A percentile compares a stretch with the other conserved stretches of the same genome.
Evolutionary conservation across 73 alveolate species (phyloP).

Genomic region (Tetrahymena thermophila): DNA sequence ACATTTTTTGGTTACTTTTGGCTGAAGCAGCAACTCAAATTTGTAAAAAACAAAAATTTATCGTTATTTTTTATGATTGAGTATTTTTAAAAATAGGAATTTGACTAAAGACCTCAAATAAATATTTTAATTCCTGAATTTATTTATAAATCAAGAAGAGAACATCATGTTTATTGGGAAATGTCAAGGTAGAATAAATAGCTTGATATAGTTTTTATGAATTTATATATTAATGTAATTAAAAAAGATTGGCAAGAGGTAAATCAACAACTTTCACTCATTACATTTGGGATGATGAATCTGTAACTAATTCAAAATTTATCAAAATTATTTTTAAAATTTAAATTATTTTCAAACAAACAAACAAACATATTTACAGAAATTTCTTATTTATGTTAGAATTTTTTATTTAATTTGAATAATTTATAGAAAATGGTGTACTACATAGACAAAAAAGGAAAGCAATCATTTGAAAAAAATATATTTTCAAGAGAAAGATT

Average conservation of each 20-base stretch:
- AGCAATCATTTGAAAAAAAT: slow-evolving; percentile 50
- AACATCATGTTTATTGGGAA: slow-evolving; percentile 71
- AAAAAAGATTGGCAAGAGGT: slow-evolving; percentile 59
- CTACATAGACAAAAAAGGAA: slow-evolving; percentile 64
- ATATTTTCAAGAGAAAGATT: slow-evolving; percentile 66
- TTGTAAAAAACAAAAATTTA: not conserved
- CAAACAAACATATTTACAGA: not conserved
- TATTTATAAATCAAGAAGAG: slow-evolving; percentile 62
- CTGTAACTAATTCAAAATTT: slow-evolving; percentile 7
- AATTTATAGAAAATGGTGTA: slow-evolving; percentile 60
- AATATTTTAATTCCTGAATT: slow-evolving; percentile 60
- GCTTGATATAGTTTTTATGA: not conserved
- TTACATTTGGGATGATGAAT: slow-evolving; percentile 61
- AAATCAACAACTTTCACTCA: slow-evolving; percentile 63
- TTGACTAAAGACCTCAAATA: slow-evolving; percentile 56
- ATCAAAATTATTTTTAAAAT: not conserved
- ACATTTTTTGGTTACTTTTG: not conserved
- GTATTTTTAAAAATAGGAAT: slow-evolving; percentile 36
- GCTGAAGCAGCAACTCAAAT: not conserved
- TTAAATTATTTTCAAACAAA: not conserved
- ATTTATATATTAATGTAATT: not conserved
- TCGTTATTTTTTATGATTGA: not conserved
- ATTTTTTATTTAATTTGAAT: not conserved
- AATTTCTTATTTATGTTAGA: not conserved
- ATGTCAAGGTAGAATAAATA: slow-evolving; percentile 23